Base-by-base conservation (phyloP, 1,139 yeast species). In the Debaryomycetaceae sp. region DNA sequence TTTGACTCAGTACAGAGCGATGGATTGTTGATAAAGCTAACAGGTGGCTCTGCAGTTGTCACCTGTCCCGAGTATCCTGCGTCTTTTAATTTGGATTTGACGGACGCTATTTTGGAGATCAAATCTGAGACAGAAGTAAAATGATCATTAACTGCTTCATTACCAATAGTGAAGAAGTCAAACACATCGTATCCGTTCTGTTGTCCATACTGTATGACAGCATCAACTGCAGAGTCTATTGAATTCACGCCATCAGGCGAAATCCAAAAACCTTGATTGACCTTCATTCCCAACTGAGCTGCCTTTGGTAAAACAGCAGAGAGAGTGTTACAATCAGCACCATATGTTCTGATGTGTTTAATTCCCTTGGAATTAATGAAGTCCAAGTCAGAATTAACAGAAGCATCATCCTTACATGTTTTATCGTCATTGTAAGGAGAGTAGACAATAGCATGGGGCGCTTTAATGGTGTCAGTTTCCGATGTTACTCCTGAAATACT, bases 251-350 rank as follows among this genome's bases (percentile, higher is more conserved):
- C 96, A 13, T 59, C 70, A 34, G 68, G 62, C 14, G 67, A 52
- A 55, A 90, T 83, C 93, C 95, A 90, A 65, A 90, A 78, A 38
- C 97, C 97, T 72, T 88, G 97, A 63, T 87, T 85, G 42, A 90
- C 81, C 40, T 69, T 80, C 43, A 90, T 63, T 2, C 96, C 96
- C 42, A 85, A 67, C 9, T 65, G 47, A n/a, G 61, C 57, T 49
- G 85, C 78, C 42, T 75, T 77, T 41, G 93, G 87, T 54, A 83
- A 75, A 36, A 89, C 81, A 3, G 85, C 81, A 31, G 75, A 60
- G 49, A 87, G 66, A 24, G 87, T 80, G 59, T 80, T 73, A 70
- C 97, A 90, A 62, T 90, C 97, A 45, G 88, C 84, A 54, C 96
- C 96, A 60, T 90, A 90, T 43, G 87, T 65, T 69, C 97, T 81